These are phyloP conservation scores for Paecilomyces fulvus DNA, from an alignment of 2,329 filamentous ascomycete species.

Conservation along the genomic window DNA sequence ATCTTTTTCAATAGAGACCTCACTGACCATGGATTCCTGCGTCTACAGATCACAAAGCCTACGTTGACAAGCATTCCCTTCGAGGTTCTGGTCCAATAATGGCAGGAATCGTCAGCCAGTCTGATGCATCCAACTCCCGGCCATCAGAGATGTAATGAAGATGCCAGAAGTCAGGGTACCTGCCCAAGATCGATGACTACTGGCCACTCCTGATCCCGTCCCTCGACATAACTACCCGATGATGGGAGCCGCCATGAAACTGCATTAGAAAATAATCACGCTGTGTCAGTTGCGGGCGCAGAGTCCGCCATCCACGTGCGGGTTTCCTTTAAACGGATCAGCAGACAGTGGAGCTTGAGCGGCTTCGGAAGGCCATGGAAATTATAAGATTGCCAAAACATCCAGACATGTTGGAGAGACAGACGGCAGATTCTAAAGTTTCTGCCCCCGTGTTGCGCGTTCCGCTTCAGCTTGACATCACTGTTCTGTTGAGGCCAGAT, in stretches of 20 bases:
- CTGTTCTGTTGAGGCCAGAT: not conserved
- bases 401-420: not conserved
- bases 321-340: not conserved
- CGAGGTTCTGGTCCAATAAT: not conserved
- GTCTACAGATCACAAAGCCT: not conserved
- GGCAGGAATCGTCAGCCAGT: not conserved
- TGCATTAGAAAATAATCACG: not conserved
- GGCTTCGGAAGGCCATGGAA: not conserved
- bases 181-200: not conserved
- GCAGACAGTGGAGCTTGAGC: not conserved
- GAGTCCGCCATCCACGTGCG: not conserved
- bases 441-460: not conserved
- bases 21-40: not conserved
- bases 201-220: not conserved
- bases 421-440: not conserved
- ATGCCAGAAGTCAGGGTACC: not conserved
- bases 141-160: not conserved
- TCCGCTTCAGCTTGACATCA: not conserved
- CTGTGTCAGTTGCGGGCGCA: not conserved
- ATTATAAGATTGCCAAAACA: not conserved
- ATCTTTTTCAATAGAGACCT: not conserved
- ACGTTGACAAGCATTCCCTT: not conserved
- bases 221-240: not conserved
- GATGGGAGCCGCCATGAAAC: not conserved
- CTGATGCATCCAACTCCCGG: not conserved